These are phyloP conservation scores for Candida manassasensis DNA, from an alignment of 805 yeast genomes.

Conservation along the genomic window DNA sequence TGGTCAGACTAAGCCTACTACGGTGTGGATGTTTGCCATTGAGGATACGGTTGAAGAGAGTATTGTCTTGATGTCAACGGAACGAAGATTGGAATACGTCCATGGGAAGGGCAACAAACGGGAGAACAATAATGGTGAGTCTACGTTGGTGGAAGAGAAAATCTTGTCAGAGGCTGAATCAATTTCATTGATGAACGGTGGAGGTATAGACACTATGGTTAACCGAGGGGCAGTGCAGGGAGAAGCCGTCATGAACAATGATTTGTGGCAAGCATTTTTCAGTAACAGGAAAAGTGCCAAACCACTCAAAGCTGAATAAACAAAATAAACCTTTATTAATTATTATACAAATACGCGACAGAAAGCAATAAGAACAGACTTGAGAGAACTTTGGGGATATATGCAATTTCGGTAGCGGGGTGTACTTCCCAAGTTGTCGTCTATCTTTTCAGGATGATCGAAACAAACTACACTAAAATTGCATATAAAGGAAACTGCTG, in stretches of 20 bases:
- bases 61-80: constrained; percentile 64
- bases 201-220: constrained; percentile 45
- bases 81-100: constrained; percentile 47
- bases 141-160: constrained; percentile 19
- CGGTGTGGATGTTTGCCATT: constrained; percentile 89
- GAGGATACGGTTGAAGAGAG: constrained; percentile 85
- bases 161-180: constrained; percentile 43
- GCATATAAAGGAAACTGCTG: constrained; percentile 7
- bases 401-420: no score
- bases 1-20: constrained; percentile 78
- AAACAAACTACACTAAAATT: background rate
- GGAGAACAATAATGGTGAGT: constrained; percentile 6
- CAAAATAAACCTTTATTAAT: no score
- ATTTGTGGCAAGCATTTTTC: constrained; percentile 62
- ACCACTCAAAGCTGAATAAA: no score
- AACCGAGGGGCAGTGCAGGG: constrained; percentile 44
- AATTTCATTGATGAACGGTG: constrained; percentile 48
- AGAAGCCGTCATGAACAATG: constrained; percentile 53
- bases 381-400: no score
- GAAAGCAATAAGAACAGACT: no score
- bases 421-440: no score
- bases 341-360: no score
- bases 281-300: constrained; percentile 16
- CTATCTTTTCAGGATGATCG: no score
- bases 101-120: constrained; percentile 12